A percentile compares a stretch with the other conserved stretches of the same genome.
phyloP scores from a whole-genome alignment of 202 grass and related monocot genomes.

The Eragrostis tef region DNA sequence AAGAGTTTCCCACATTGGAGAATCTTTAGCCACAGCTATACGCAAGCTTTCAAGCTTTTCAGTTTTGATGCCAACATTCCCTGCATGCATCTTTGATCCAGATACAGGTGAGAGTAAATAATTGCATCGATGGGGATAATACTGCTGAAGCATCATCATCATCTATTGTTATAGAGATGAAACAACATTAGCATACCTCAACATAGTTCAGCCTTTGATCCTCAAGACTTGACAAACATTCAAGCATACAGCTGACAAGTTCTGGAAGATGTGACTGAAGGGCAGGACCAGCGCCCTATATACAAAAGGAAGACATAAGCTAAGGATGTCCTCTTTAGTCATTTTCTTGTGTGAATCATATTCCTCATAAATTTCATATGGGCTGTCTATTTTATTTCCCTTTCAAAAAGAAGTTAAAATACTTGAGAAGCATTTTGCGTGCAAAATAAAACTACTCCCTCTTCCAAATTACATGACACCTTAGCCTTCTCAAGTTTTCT shows the following conservation, averaged over 20 bases:
- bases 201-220: constrained; percentile 98
- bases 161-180: constrained; percentile 19
- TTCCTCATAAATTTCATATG: neutral
- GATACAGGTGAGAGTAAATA: constrained; percentile 46
- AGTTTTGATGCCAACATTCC: constrained; percentile 84
- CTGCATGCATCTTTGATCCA: constrained; percentile 86
- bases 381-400: neutral
- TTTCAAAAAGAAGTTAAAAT: constrained; percentile 21
- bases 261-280: constrained; percentile 78
- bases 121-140: constrained; percentile 30
- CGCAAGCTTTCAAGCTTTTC: constrained; percentile 91
- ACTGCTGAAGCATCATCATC: constrained; percentile 24
- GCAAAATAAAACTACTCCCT: neutral
- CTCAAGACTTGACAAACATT: constrained; percentile 96
- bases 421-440: neutral
- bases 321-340: constrained; percentile 1
- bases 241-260: constrained; percentile 95
- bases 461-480: too few species aligned
- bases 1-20: constrained; percentile 99
- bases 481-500: too few species aligned
- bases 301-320: constrained; percentile 52
- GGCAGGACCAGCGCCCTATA: constrained; percentile 76
- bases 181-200: constrained; percentile 69
- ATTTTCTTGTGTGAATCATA: neutral
- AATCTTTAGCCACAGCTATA: constrained; percentile 96